A percentile compares a stretch with the other conserved stretches of the same genome.
These are phyloP conservation scores for Wakefieldia striispora DNA, from an alignment of 768 basidiomycete genomes.

Conservation along the genomic window DNA sequence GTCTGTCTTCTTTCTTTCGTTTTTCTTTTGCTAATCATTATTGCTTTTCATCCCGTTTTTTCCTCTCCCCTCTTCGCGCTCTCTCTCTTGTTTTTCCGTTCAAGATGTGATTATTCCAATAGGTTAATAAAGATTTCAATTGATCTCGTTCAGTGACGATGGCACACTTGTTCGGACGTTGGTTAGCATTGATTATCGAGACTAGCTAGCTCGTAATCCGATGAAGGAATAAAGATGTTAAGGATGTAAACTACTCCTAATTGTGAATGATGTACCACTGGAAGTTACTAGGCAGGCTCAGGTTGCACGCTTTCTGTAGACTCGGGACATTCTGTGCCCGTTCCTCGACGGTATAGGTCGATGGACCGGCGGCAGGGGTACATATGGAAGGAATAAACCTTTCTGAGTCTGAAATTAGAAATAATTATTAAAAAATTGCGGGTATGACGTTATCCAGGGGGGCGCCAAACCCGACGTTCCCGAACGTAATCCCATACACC, in stretches of 20 bases:
- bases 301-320: neutral
- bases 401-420: conserved; percentile 3
- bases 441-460: conserved; percentile 12
- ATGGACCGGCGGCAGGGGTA: no score
- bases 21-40: conserved; percentile 30
- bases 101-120: conserved; percentile 6
- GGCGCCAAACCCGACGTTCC: neutral
- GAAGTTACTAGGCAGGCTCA: no score
- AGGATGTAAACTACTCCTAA: no score
- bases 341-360: no score
- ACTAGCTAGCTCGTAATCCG: conserved; percentile 6
- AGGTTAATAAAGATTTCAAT: conserved; percentile 5
- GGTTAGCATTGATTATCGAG: neutral
- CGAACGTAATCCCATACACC: no score
- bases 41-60: conserved; percentile 25
- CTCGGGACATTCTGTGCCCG: no score
- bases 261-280: no score
- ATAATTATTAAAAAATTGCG: neutral
- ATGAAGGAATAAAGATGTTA: conserved; percentile 7
- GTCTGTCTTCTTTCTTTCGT: neutral
- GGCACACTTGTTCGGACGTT: neutral
- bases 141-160: neutral
- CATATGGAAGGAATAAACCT: neutral
- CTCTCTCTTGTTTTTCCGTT: conserved; percentile 1
- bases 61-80: neutral